These are phyloP conservation scores for Paracoccidioides lutzii DNA, from an alignment of 2,329 filamentous ascomycete species.

Conservation along the genomic window DNA sequence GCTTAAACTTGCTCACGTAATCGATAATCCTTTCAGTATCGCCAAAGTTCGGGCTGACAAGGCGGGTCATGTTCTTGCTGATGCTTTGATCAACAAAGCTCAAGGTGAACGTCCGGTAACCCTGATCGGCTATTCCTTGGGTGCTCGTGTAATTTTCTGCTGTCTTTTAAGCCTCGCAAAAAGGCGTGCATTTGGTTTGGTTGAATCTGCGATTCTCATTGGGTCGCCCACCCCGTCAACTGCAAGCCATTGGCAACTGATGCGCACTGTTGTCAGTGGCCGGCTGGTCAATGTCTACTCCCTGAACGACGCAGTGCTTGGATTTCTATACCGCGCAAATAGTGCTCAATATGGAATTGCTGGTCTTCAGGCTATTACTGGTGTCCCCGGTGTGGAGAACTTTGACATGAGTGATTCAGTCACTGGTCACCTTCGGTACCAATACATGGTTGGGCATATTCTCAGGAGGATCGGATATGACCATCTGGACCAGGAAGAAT, in stretches of 20 bases:
- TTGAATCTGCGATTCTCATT: conserved; percentile 74
- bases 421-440: conserved; percentile 58
- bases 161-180: conserved; percentile 67
- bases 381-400: conserved; percentile 44
- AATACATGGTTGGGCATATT: conserved; percentile 53
- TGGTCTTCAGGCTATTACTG: conserved; percentile 61
- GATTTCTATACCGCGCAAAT: conserved; percentile 73
- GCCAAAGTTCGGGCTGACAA: conserved; percentile 67
- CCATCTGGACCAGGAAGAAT: conserved; percentile 41
- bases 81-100: conserved; percentile 67
- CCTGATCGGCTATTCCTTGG: conserved; percentile 68
- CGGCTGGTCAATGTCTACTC: conserved; percentile 81
- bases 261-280: conserved; percentile 67
- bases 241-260: conserved; percentile 57
- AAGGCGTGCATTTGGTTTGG: conserved; percentile 64
- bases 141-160: conserved; percentile 68
- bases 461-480: conserved; percentile 57
- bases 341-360: conserved; percentile 73
- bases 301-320: conserved; percentile 74
- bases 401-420: conserved; percentile 53
- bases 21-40: conserved; percentile 74
- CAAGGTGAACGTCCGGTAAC: conserved; percentile 74
- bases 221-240: conserved; percentile 67
- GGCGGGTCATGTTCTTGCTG: conserved; percentile 65
- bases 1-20: conserved; percentile 50